Base-by-base conservation (phyloP, 75 land plant genomes). In the Azolla pinnata region DNA sequence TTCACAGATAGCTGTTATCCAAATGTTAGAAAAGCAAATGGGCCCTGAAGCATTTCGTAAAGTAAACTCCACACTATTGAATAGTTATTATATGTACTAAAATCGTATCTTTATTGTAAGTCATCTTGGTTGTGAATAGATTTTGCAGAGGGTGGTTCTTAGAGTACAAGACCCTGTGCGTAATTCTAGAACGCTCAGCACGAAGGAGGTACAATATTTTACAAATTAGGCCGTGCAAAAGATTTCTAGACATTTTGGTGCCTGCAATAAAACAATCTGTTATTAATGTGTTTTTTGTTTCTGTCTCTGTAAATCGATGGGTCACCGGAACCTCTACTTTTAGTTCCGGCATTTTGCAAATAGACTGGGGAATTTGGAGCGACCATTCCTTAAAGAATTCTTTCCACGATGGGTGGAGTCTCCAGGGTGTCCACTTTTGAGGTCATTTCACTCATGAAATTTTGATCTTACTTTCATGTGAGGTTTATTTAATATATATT, bases 1-100 rank as follows among this genome's bases (percentile, higher is more conserved):
- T 4, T 21, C n/a, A 49, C 56, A 90, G 95, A 80, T 84, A 50
- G 83, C 97, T 33, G 70, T 88, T 56, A 74, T 92, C 61, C 90
- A 92, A 55, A 88, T 92, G 97, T 57, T 92, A 71, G 97, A 92
- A 76, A 92, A 92, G 65, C 95, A 92, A 71, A 92, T 92, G 96
- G 97, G 97, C 3, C 96, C 95, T 27, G 96, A 92, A 31, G 71
- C 82, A 34, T 88, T 92, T 58, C 73, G 79, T 0, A 88, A 88
- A 73, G 97, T 92, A 59, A 28, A 24, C 5, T 59, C n/a, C 24
- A 38, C 14, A 20, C n/a, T 27, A 16, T 17, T 34, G 14, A 2
- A 1, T 21, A n/a, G 16, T 62, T 26, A 10, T 50, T n/a, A 18
- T 44, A 19, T n/a, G 3, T 18, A 5, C 14, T 14, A 38, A n/a